Evolutionary conservation across 805 yeast genomes (phyloP).

Genomic region (Lipomyces sp.): DNA sequence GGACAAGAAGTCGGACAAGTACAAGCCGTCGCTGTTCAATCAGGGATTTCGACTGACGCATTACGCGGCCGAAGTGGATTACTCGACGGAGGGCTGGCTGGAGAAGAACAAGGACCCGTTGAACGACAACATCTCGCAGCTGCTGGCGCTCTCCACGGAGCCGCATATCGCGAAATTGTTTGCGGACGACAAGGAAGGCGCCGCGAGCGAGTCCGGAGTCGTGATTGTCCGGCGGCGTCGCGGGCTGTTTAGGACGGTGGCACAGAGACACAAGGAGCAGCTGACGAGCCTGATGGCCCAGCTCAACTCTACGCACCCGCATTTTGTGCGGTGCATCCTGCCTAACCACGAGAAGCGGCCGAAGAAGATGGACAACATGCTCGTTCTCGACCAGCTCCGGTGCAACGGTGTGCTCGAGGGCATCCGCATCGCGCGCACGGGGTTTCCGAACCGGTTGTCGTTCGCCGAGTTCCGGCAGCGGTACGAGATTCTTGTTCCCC

Average conservation of each 20-base stretch:
- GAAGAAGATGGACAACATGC: constrained; percentile 61
- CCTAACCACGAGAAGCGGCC: constrained; percentile 80
- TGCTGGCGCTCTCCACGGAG: constrained; percentile 58
- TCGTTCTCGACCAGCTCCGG: constrained; percentile 83
- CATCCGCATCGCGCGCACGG: constrained; percentile 93
- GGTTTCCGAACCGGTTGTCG: constrained; percentile 88
- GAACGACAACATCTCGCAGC: constrained; percentile 64
- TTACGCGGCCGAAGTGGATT: constrained; percentile 96
- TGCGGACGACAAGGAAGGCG: constrained; percentile 37
- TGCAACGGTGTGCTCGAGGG: constrained; percentile 99
- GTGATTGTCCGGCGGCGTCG: constrained; percentile 32
- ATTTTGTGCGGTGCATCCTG: constrained; percentile 91
- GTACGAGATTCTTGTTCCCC: constrained; percentile 64
- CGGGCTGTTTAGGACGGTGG: constrained; percentile 69
- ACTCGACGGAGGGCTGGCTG: constrained; percentile 87
- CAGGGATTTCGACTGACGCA: constrained; percentile 82
- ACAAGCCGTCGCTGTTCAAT: constrained; percentile 67
- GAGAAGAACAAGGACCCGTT: constrained; percentile 93
- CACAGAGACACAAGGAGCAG: constrained; percentile 86
- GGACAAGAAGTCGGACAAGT: constrained; percentile 53
- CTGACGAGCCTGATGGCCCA: constrained; percentile 67
- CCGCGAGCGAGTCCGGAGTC: constrained; percentile 30
- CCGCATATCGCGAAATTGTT: constrained; percentile 57
- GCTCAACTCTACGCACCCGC: constrained; percentile 81
- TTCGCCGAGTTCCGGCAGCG: constrained; percentile 76